Evolutionary conservation across 345 rosid species (phyloP), one percentile per base, ranked within the genome.

Genomic region (Xanthoceras sorbifolium): DNA sequence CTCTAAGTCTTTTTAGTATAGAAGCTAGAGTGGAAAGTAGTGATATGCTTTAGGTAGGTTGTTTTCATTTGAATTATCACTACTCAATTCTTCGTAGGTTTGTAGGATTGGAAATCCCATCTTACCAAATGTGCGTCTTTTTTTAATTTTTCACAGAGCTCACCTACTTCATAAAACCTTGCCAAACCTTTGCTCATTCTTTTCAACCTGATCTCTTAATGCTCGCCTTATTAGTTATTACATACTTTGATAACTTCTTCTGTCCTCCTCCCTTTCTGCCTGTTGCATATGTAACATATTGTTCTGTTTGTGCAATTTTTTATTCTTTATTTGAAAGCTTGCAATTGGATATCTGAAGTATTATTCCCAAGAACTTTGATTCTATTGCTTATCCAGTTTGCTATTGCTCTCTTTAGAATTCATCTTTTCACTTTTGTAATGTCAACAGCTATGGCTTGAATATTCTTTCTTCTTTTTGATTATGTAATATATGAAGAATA

Each of bases 401-500:
- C 2, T 34, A 18, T 20, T 34, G 46, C 46, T 28, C 29, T 55
- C 72, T 36, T 31, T 52, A 25, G 10, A 2, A 1, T 77, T 61
- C 32, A 26, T 73, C 15, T 32, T 64, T 29, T 61, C 12, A 18
- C n/a, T 67, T 25, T 4, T 67, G 15, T 57, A 4, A 59, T 32
- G 64, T 61, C 46, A 46, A n/a, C 5, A 3, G 18, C 60, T 42
- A n/a, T 31, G 54, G 57, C 34, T 66, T 71, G 69, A 26, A 76
- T 52, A 6, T 69, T 66, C n/a, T 64, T 55, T 57, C 48, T 25
- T 28, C 23, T 63, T 54, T 72, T 20, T 64, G 40, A 29, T 73
- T 23, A 71, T 66, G 34, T 64, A 25, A 54, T 61, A 36, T 62
- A 54, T 20, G 22, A 71, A 34, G 81, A 62, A 72, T 29, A 48